Evolutionary conservation across 345 rosid genomes (phyloP), one percentile per base, ranked within the genome.

Genomic region (Sisymbrium altissimum): DNA sequence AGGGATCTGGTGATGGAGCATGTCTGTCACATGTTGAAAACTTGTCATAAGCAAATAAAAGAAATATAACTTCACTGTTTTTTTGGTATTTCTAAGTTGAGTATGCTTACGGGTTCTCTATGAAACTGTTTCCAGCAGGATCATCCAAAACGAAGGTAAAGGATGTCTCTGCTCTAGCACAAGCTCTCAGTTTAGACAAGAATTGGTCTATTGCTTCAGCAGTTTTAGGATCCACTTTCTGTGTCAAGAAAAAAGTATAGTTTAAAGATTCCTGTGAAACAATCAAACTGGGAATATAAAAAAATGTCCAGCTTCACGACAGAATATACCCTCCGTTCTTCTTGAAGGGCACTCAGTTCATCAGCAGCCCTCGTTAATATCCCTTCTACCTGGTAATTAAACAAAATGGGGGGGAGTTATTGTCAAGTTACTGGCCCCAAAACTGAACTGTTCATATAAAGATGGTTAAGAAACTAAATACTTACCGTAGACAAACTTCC

Each of bases 111-210:
- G 83, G 98, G 70, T 91, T 93, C 76, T 93, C 98, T 63, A 93
- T 81, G 79, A 93, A 93, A 86, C 98, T 86, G 83, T 93, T 93
- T 72, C 98, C 98, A 70, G 96, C 80, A 58, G 96, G 94, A 83
- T 93, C 98, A 73, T 93, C 96, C 76, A 93, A 81, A 81, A 89
- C 79, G 81, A 91, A 83, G 63, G 91, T 86, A 71, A 89, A 91
- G 14, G 94, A 54, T 12, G 80, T 81, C 48, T 68, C 84, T 53
- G 88, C 96, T 21, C 78, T 59, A 48, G 94, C 87, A 85, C 92
- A 91, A 68, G 92, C 88, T 75, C 83, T 91, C 78, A 93, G 62
- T 84, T 86, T 93, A 64, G 78, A 63, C 76, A 93, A 82, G 82
- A 93, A 93, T 40, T 81, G 79, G 74, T 93, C 96, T 46, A 93